These are phyloP conservation scores for Barnettozyma wickerhamii DNA, from an alignment of 805 yeast genomes.

Conservation along the genomic window DNA sequence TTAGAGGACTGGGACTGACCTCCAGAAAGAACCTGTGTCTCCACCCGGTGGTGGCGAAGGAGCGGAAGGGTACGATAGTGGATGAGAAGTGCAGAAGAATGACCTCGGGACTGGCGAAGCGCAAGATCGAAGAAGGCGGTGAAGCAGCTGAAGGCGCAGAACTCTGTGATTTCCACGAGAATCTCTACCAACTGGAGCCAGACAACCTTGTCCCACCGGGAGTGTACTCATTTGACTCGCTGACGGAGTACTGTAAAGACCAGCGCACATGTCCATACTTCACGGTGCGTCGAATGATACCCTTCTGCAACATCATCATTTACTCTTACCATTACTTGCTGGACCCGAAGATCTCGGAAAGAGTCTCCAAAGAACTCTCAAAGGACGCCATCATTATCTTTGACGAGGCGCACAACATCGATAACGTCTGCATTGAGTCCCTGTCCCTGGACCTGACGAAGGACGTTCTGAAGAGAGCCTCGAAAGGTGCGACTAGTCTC, in stretches of 20 bases:
- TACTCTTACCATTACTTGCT: constrained; percentile 94
- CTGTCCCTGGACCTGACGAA: constrained; percentile 88
- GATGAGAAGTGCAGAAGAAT: constrained; percentile 95
- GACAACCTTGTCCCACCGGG: constrained; percentile 88
- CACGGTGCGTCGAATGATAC: constrained; percentile 96
- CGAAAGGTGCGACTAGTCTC: constrained; percentile 78
- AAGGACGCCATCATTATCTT: constrained; percentile 92
- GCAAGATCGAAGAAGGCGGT: constrained; percentile 47
- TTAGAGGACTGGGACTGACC: constrained; percentile 90
- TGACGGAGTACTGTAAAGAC: constrained; percentile 70
- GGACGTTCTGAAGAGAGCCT: constrained; percentile 79
- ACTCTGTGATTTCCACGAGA: constrained; percentile 88
- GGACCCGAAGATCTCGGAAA: constrained; percentile 95
- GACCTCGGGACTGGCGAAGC: constrained; percentile 86
- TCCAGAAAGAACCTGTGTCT: constrained; percentile 92
- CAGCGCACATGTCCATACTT: constrained; percentile 92
- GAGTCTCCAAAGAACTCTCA: constrained; percentile 89
- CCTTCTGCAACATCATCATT: constrained; percentile 88
- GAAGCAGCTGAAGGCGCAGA: constrained; percentile 45
- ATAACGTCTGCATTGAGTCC: constrained; percentile 97
- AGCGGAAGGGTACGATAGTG: constrained; percentile 85
- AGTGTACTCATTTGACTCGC: constrained; percentile 87
- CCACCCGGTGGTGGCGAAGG: constrained; percentile 83
- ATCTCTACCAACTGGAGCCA: constrained; percentile 80
- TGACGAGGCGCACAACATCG: constrained; percentile 98